Evolutionary conservation across 345 rosid genomes (phyloP).

Genomic region (Boechera stricta): DNA sequence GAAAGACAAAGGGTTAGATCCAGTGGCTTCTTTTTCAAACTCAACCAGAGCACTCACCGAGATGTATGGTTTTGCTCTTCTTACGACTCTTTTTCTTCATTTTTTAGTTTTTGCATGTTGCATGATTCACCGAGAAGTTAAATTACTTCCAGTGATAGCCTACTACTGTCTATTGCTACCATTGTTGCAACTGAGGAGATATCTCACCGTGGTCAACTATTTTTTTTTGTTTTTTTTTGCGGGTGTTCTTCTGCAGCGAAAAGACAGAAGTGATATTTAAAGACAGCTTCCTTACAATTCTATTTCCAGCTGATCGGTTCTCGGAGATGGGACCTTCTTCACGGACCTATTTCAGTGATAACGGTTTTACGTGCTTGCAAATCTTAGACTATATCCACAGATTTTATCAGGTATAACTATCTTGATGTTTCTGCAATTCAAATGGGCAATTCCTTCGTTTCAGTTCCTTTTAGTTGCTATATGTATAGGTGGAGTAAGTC

Average conservation of each 20-base stretch:
- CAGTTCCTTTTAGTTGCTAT: not conserved
- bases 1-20: slow-evolving; percentile 62
- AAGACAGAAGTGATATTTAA: slow-evolving; percentile 73
- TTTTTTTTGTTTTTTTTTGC: not conserved
- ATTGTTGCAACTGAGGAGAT: slow-evolving; percentile 2
- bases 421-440: not conserved
- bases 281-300: slow-evolving; percentile 76
- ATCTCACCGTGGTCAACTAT: slow-evolving; percentile 30
- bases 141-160: not conserved
- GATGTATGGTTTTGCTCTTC: slow-evolving; percentile 55
- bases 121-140: slow-evolving; percentile 15
- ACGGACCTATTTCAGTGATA: slow-evolving; percentile 76
- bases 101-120: slow-evolving; percentile 9
- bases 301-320: slow-evolving; percentile 82
- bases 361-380: slow-evolving; percentile 81
- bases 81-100: slow-evolving; percentile 6
- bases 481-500: not conserved
- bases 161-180: slow-evolving; percentile 11
- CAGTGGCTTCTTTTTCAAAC: slow-evolving; percentile 75
- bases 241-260: slow-evolving; percentile 60
- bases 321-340: slow-evolving; percentile 95
- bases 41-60: slow-evolving; percentile 77
- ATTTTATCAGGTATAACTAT: slow-evolving; percentile 79
- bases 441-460: not conserved
- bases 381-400: slow-evolving; percentile 70